Percentiles rank a stretch among this genome's conserved stretches.
Conservation (phyloP, 176 grass and related monocot genomes). For the Thalia dealbata region DNA sequence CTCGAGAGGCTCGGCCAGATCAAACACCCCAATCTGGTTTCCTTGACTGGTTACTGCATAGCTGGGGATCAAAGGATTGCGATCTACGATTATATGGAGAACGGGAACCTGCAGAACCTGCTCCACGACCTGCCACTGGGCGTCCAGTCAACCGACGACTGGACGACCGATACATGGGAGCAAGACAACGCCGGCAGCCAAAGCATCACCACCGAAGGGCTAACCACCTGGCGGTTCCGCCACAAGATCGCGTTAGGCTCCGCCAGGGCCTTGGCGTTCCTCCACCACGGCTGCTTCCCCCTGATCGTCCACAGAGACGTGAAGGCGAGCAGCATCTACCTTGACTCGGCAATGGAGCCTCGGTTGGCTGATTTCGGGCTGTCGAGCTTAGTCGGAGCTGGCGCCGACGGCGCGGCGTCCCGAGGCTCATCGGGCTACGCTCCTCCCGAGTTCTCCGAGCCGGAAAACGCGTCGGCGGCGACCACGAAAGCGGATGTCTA, state of each 20-base stretch:
- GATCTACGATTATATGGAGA: conserved; percentile 98
- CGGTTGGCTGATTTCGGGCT: conserved; percentile 77
- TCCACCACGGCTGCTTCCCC: conserved; percentile 90
- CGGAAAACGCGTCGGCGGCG: conserved; percentile 46
- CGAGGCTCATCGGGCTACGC: conserved; percentile 51
- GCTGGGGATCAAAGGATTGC: conserved; percentile 83
- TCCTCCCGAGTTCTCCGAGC: conserved; percentile 67
- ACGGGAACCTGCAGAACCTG: conserved; percentile 83
- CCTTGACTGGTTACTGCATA: conserved; percentile 78
- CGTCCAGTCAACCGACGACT: conserved; percentile 83
- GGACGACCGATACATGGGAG: conserved; percentile 94
- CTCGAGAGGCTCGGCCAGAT: conserved; percentile 79
- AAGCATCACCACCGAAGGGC: conserved; percentile 65
- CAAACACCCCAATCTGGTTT: conserved; percentile 82
- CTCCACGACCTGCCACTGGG: conserved; percentile 85
- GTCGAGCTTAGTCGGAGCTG: conserved; percentile 45
- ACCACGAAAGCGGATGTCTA: conserved; percentile 70
- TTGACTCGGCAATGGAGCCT: conserved; percentile 66
- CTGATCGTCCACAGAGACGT: conserved; percentile 87
- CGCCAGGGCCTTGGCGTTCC: conserved; percentile 84
- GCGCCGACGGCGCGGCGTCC: conserved; percentile 21
- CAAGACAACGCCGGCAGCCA: conserved; percentile 36
- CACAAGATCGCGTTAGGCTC: conserved; percentile 77
- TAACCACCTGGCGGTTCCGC: conserved; percentile 66
- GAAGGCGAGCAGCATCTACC: conserved; percentile 93